Evolutionary conservation across 345 rosid species (phyloP), one percentile per base, ranked within the genome.

Genomic region (Cardamine chenopodiifolia): DNA sequence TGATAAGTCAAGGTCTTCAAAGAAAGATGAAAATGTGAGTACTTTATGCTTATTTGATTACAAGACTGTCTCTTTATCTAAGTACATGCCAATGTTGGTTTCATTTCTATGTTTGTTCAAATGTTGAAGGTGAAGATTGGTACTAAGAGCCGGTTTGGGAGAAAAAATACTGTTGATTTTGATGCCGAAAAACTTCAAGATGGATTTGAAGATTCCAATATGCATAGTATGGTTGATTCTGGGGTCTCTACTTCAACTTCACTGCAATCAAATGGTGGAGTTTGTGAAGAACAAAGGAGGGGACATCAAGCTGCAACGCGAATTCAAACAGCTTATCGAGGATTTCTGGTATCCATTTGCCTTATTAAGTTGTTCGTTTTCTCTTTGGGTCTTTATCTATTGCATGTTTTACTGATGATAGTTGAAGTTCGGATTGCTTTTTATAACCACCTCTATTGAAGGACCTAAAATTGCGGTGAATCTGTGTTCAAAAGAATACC

Each of bases 261-360:
- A 35, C 71, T 75, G 60, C 85, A 87, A 72, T 81, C 78, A 45
- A 82, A 83, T 73, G 85, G 76, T 75, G 63, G 67, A n/a, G 68
- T 71, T 77, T 73, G 69, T 82, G 87, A 79, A 66, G 87, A 83
- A 73, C 66, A 47, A 47, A 35, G 53, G 44, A 80, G 73, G 77
- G 92, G 87, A 80, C 85, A 89, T 76, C 81, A 68, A 79, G 98
- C 98, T 70, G 95, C 98, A 31, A 85, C 85, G 14, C 84, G 90
- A 58, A 90, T 96, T 55, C 99, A 96, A 81, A 89, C 99, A 28
- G 88, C 94, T 59, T 96, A 89, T 71, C 95, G 99, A 40, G 95
- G 97, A 72, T 96, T 96, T 82, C 75, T 96, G 99, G 99, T 96
- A 85, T 66, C 57, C 4, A 15, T 53, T 20, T 19, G 20, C 48